These are phyloP conservation scores for Arctium lappa DNA, from an alignment of 129 eudicot genomes.

Conservation along the genomic window DNA sequence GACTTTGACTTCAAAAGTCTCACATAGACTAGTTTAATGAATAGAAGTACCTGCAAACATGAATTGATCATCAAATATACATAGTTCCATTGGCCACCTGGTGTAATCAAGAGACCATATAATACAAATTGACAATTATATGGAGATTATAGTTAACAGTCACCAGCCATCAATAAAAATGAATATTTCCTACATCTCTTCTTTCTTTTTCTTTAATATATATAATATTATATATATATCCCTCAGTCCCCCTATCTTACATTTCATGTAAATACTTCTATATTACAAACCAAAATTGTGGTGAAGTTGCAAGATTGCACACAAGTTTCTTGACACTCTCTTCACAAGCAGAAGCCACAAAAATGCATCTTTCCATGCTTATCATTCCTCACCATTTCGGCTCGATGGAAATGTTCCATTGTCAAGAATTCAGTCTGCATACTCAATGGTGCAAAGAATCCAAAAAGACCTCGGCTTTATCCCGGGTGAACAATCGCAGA, in stretches of 20 bases:
- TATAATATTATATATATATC: background rate
- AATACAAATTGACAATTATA: background rate
- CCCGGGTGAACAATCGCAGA: background rate
- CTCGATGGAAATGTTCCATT: slow-evolving; percentile 19
- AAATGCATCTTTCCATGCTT: slow-evolving; percentile 18
- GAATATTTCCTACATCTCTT: background rate
- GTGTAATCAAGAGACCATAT: background rate
- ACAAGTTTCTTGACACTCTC: slow-evolving; percentile 29
- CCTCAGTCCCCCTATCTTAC: slow-evolving; percentile 38
- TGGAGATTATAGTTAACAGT: background rate
- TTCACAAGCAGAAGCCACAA: slow-evolving; percentile 38
- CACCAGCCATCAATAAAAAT: background rate
- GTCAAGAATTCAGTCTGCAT: background rate
- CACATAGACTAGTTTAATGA: background rate
- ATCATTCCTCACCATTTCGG: background rate
- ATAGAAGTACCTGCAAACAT: background rate
- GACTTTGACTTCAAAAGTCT: background rate
- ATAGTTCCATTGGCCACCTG: background rate
- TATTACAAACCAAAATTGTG: slow-evolving; percentile 60
- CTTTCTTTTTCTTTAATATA: background rate
- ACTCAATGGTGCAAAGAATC: background rate
- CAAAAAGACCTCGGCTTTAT: background rate
- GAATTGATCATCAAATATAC: background rate
- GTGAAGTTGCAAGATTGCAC: slow-evolving; percentile 26
- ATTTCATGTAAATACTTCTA: slow-evolving; percentile 51